Evolutionary conservation across 2,329 filamentous ascomycete genomes (phyloP).

Genomic region (Alternaria sp.): DNA sequence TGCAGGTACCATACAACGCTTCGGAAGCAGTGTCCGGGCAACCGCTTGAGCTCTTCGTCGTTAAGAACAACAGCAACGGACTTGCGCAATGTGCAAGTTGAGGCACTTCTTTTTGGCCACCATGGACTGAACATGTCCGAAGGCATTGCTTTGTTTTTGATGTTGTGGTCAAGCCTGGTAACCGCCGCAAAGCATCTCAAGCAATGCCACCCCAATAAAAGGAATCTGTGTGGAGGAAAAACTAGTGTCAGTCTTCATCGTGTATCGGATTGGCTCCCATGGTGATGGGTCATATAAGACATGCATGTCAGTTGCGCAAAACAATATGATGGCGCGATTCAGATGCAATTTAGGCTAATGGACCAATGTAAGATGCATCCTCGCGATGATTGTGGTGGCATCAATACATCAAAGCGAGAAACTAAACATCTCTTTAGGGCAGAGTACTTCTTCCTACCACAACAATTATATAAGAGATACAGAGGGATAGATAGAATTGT

Average conservation of each 20-base stretch:
- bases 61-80: neutral
- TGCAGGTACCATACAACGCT: neutral
- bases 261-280: constrained; percentile 9
- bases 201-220: constrained; percentile 1
- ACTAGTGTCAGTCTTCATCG: neutral
- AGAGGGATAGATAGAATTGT: too few species aligned
- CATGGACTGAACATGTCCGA: neutral
- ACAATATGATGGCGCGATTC: constrained; percentile 5
- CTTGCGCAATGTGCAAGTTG: neutral
- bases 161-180: neutral
- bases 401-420: too few species aligned
- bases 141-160: neutral
- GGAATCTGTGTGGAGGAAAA: neutral
- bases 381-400: too few species aligned
- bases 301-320: constrained; percentile 5
- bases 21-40: neutral
- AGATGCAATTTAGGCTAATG: neutral
- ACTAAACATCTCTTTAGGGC: too few species aligned
- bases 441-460: too few species aligned
- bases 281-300: neutral
- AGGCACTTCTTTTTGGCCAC: neutral
- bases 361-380: too few species aligned
- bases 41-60: neutral
- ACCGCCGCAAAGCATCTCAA: constrained; percentile 1
- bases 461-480: too few species aligned